phyloP scores from a whole-genome alignment of 768 basidiomycete species.

The Austroboletus eburneus region DNA sequence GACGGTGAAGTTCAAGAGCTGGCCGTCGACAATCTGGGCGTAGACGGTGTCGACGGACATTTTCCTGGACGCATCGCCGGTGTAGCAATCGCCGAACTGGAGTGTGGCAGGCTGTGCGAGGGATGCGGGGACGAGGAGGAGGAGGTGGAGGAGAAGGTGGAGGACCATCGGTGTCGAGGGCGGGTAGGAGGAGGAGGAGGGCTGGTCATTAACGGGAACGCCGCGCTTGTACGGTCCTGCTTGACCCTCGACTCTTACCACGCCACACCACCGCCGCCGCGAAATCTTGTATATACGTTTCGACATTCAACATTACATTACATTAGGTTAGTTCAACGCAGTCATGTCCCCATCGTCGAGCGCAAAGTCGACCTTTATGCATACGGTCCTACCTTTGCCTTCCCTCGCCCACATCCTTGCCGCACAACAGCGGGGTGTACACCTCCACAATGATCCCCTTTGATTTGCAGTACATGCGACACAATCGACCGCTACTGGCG shows the following conservation, averaged over 20 bases:
- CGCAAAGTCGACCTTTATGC: conserved; percentile 68
- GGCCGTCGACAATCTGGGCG: conserved; percentile 56
- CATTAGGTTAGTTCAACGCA: conserved; percentile 61
- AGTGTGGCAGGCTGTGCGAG: conserved; percentile 58
- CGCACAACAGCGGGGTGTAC: conserved; percentile 68
- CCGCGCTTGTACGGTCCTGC: neutral
- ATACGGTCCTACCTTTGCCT: conserved; percentile 49
- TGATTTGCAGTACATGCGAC: conserved; percentile 58
- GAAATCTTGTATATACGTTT: too few species aligned
- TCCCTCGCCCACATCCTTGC: conserved; percentile 18
- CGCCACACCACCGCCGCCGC: conserved; percentile 19
- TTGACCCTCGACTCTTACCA: conserved; percentile 21
- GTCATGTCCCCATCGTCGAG: conserved; percentile 60
- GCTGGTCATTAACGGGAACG: conserved; percentile 18
- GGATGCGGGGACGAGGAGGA: conserved; percentile 24
- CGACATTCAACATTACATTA: too few species aligned
- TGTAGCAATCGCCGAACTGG: conserved; percentile 67
- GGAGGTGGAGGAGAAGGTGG: conserved; percentile 4
- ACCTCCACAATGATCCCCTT: conserved; percentile 63
- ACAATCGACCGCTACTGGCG: conserved; percentile 79
- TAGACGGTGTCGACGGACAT: conserved; percentile 68
- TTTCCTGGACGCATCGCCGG: conserved; percentile 49
- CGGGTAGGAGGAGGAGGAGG: conserved; percentile 11
- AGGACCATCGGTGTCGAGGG: conserved; percentile 21
- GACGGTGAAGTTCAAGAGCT: conserved; percentile 64